Evolutionary conservation across 2,329 filamentous ascomycete species (phyloP).

Genomic region (Cercospora sesami): DNA sequence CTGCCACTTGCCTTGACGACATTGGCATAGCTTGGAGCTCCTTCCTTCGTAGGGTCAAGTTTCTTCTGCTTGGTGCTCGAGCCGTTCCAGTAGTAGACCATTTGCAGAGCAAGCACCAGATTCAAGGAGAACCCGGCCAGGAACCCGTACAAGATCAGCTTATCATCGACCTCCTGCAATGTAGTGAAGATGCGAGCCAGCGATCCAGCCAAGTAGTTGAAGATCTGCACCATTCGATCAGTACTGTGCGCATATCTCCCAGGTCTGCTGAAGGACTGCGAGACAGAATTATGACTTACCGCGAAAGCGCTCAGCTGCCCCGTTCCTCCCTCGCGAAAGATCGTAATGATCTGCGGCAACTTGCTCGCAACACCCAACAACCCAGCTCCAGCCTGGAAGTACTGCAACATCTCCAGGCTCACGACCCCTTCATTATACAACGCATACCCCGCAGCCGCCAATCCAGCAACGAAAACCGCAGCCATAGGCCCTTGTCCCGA

Average conservation of each 20-base stretch:
- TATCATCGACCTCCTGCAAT: slow-evolving; percentile 94
- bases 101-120: slow-evolving; percentile 79
- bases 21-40: slow-evolving; percentile 34
- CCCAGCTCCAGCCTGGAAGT: slow-evolving; percentile 82
- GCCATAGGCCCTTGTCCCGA: slow-evolving; percentile 67
- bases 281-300: slow-evolving; percentile 59
- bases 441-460: slow-evolving; percentile 68
- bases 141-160: slow-evolving; percentile 93
- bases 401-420: slow-evolving; percentile 65
- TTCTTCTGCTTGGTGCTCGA: slow-evolving; percentile 46
- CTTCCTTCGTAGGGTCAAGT: slow-evolving; percentile 42
- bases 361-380: slow-evolving; percentile 84
- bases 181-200: slow-evolving; percentile 97
- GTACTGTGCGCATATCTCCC: too few species aligned
- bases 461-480: slow-evolving; percentile 72
- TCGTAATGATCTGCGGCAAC: slow-evolving; percentile 85
- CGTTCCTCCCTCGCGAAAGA: slow-evolving; percentile 81
- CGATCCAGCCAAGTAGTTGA: slow-evolving; percentile 94
- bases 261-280: too few species aligned
- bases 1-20: slow-evolving; percentile 40
- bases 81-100: slow-evolving; percentile 94
- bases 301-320: slow-evolving; percentile 96
- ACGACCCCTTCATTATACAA: slow-evolving; percentile 69
- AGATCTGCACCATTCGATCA: too few species aligned
- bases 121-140: slow-evolving; percentile 90